phyloP scores from a whole-genome alignment of 352 stramenopile genomes.

The Globisporangium radiosum region DNA sequence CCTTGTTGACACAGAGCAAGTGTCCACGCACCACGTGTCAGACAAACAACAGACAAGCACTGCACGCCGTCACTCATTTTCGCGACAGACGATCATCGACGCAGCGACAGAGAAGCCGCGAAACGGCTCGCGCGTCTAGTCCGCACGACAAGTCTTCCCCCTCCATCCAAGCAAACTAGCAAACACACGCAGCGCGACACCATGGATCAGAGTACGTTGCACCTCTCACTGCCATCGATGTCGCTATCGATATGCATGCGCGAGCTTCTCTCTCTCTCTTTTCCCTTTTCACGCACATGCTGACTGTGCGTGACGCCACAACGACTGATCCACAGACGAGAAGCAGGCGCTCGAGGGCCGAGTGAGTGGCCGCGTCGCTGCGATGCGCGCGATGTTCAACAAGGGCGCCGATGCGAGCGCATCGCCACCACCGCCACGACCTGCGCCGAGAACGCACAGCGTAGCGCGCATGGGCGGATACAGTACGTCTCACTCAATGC shows the following conservation, averaged over 20 bases:
- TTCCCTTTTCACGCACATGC: neutral
- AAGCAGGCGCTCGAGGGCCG: constrained; percentile 38
- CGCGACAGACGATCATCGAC: neutral
- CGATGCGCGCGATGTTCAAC: constrained; percentile 67
- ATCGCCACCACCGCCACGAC: neutral
- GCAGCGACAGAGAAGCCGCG: neutral
- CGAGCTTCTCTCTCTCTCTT: neutral
- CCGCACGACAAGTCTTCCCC: too few relatives aligned
- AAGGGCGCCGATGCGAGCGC: constrained; percentile 23
- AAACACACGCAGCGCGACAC: neutral
- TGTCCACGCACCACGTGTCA: too few relatives aligned
- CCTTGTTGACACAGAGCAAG: neutral
- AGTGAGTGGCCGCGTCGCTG: constrained; percentile 42
- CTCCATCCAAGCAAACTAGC: too few relatives aligned
- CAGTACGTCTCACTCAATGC: neutral
- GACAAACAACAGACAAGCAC: too few relatives aligned
- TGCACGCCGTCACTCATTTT: too few relatives aligned
- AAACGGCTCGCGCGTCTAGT: too few relatives aligned
- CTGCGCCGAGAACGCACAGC: constrained; percentile 7
- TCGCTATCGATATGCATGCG: neutral
- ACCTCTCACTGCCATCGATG: neutral
- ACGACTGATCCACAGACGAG: constrained; percentile 24
- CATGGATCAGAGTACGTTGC: constrained; percentile 21
- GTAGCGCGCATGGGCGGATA: neutral
- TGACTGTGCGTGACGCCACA: neutral